Conservation (phyloP, 2,329 filamentous ascomycete species). For the Phialophora chinensis region DNA sequence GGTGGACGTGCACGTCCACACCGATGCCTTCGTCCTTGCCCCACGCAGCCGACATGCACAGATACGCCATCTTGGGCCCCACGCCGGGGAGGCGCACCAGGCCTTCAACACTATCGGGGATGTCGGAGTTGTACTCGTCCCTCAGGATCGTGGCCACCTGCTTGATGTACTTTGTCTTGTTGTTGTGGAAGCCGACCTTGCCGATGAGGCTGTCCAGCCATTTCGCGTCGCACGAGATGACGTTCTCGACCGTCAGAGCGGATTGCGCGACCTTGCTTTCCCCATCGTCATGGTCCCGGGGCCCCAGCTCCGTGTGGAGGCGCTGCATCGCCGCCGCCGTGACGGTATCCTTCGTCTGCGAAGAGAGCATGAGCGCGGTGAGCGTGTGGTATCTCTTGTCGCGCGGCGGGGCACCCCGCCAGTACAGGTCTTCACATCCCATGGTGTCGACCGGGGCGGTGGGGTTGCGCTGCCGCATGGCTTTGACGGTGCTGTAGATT, state of each 20-base stretch:
- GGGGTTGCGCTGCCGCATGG: constrained; percentile 73
- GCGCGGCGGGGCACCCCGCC: constrained; percentile 50
- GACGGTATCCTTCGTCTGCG: constrained; percentile 91
- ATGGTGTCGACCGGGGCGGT: constrained; percentile 92
- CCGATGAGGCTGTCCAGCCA: constrained; percentile 75
- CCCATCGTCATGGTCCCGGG: constrained; percentile 23
- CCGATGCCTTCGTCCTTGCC: constrained; percentile 77
- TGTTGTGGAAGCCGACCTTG: constrained; percentile 91
- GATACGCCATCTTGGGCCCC: constrained; percentile 92
- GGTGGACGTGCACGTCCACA: constrained; percentile 93
- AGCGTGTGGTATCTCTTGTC: constrained; percentile 84
- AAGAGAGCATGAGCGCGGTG: constrained; percentile 85
- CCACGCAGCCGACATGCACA: constrained; percentile 81
- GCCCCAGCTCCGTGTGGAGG: constrained; percentile 73
- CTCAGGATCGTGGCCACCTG: constrained; percentile 73
- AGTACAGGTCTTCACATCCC: constrained; percentile 73
- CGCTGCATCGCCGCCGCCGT: constrained; percentile 82
- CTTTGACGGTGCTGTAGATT: constrained; percentile 76
- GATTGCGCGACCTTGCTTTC: constrained; percentile 43
- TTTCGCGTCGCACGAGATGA: constrained; percentile 72
- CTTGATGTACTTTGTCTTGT: constrained; percentile 86
- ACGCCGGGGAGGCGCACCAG: constrained; percentile 82
- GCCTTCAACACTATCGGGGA: constrained; percentile 77
- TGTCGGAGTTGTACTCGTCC: constrained; percentile 74
- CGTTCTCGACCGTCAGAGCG: constrained; percentile 73